Conservation (phyloP, 371 early-diverging fungal genomes). For the Gilbertella persicaria region DNA sequence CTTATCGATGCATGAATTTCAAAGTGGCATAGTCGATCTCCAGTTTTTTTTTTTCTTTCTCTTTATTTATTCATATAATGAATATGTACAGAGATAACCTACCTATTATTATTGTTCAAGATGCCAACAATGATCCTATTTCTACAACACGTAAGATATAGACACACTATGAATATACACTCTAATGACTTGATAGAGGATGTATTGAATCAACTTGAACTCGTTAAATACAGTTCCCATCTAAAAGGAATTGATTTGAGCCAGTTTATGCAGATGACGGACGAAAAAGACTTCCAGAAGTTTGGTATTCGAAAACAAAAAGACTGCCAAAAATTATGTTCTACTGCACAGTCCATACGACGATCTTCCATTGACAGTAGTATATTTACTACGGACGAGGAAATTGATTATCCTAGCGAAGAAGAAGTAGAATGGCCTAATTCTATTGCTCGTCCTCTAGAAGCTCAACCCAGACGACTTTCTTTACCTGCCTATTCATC, state of each 20-base stretch:
- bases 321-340: slow-evolving; percentile 5
- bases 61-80: background rate
- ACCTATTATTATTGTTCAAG: slow-evolving; percentile 17
- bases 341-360: slow-evolving; percentile 11
- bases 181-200: slow-evolving; percentile 6
- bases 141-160: slow-evolving; percentile 8
- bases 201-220: slow-evolving; percentile 5
- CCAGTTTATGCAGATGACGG: slow-evolving; percentile 23
- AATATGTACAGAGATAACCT: background rate
- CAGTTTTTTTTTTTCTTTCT: background rate
- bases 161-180: background rate
- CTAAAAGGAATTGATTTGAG: slow-evolving; percentile 9
- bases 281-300: slow-evolving; percentile 13
- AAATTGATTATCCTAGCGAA: background rate
- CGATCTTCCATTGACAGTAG: slow-evolving; percentile 3
- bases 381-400: background rate
- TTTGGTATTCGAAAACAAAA: slow-evolving; percentile 11
- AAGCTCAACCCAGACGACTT: background rate
- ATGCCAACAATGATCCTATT: background rate
- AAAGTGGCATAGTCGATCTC: background rate
- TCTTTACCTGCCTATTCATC: background rate
- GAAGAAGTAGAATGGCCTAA: background rate
- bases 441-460: background rate
- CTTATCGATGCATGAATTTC: too few species aligned
- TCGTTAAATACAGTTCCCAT: slow-evolving; percentile 8